Evolutionary conservation across 768 basidiomycete species (phyloP), one percentile per base, ranked within the genome.

Genomic region (Mycena epipterygia): DNA sequence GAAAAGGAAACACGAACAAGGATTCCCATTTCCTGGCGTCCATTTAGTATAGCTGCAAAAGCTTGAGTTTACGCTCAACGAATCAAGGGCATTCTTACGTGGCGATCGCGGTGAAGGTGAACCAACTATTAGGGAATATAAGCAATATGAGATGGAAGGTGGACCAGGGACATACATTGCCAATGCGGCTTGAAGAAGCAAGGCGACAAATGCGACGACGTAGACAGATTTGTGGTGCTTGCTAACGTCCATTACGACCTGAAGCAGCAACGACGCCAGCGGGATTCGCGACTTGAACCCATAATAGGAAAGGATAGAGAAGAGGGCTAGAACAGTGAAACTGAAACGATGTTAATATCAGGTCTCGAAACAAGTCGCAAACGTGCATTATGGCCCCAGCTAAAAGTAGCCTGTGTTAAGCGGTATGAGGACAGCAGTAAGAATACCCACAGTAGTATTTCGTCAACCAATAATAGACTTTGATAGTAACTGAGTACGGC

Each of bases 181-280:
- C 51, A 93, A 77, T 3, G 86, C 89, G 3, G 94, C 90, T 75
- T 95, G 93, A 3, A 93, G 56, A 56, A 94, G 74, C n/a, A 95
- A 82, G 4, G 93, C 89, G 46, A 84, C 74, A 73, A 95, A 89
- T 1, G 91, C 91, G 16, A 95, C 93, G n/a, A 88, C 83, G 76
- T 93, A 95, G 25, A 96, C 94, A 60, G 89, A 90, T 64, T 86
- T 89, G 77, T 95, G 93, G 76, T 95, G 93, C 75, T 95, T 95
- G 46, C 93, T 88, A 25, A 95, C 87, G 73, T 95, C 94, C 86
- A 95, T 93, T 9, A 93, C 91, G 29, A 93, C 90, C 79, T 95
- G 93, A 5, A 96, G 86, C 3, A 95, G 86, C 9, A 95, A 80
- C 11, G 92, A 89, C 1, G 94, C 93, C 3, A 96, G 83, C 0